Base-by-base conservation (phyloP, 2,329 filamentous ascomycete genomes). In the Pyrenophora tritici-repentis region DNA sequence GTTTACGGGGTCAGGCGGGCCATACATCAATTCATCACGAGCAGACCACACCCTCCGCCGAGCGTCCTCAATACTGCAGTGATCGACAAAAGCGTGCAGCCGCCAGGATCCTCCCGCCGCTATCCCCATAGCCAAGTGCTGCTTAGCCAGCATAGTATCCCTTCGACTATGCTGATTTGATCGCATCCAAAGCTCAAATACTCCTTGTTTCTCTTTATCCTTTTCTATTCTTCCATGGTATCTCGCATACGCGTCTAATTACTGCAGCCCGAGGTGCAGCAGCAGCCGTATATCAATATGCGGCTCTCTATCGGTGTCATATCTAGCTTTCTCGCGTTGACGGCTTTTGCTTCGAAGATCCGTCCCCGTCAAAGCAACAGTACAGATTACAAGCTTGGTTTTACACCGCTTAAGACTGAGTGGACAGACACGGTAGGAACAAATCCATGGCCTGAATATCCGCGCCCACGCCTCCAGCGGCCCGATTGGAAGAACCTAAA, bases 371-470 rank as follows among this genome's bases (percentile, higher is more conserved):
- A 62, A 32, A 51, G 70, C n/a, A 73, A 68, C 12, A 73, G 68
- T 13, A 60, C 63, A 1, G 65, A 59, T n/a, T 73, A 73, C 49
- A 52, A 60, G 29, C 42, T 71, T 20, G 61, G 66, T 35, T 50
- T 59, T 20, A 64, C 63, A 6, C 67, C 65, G 2, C 62, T 68
- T 13, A 66, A 69, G 76, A 82, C 71, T 51, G 69, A 26, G 60
- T 84, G 81, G 81, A 84, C 81, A 1, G 68, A 75, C 47, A 69
- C 76, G 4, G 78, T 83, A 16, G 81, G 81, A 29, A 81, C 74
- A 1, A 70, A 79, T 33, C 81, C 82, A 0, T 84, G 82, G 82
- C 80, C 80, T 1, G 80, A 85, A 41, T 78, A 85, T 56, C 83
- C 83, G 8, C 79, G 83, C 0, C 83, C 83, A 2, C 81, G 81